phyloP scores from a whole-genome alignment of 371 early-diverging fungal genomes.

The Mucor circinelloides region DNA sequence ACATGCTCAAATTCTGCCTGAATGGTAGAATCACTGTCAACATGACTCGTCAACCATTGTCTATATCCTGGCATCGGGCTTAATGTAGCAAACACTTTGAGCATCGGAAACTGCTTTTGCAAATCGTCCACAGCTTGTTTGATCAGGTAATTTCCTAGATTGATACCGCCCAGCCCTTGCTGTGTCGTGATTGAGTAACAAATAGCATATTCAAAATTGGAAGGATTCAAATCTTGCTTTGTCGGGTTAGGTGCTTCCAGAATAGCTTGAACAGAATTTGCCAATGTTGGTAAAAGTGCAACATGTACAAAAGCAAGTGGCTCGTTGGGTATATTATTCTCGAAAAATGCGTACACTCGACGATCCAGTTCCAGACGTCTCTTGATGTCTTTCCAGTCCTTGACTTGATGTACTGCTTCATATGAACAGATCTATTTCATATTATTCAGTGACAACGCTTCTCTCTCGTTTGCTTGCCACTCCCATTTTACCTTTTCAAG shows the following conservation, averaged over 20 bases:
- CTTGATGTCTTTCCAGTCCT: conserved; percentile 76
- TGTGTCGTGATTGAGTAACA: conserved; percentile 92
- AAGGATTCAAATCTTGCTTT: conserved; percentile 1
- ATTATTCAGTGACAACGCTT: neutral
- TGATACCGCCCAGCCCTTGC: conserved; percentile 77
- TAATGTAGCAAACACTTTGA: conserved; percentile 80
- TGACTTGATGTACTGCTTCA: conserved; percentile 84
- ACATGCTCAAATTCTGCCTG: conserved; percentile 10
- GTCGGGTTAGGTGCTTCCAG: conserved; percentile 55
- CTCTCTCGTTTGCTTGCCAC: neutral
- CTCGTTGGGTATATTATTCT: conserved; percentile 68
- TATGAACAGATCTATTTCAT: conserved; percentile 64
- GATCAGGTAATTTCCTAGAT: conserved; percentile 85
- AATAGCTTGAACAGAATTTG: conserved; percentile 65
- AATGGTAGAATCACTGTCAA: neutral
- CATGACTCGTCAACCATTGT: conserved; percentile 63
- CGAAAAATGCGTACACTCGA: conserved; percentile 81
- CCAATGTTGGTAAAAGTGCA: conserved; percentile 62
- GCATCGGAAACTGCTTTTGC: conserved; percentile 60
- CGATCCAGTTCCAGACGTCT: conserved; percentile 77
- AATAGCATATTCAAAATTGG: conserved; percentile 65
- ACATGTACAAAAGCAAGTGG: conserved; percentile 87
- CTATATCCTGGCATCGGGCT: conserved; percentile 88
- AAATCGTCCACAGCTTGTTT: conserved; percentile 81
- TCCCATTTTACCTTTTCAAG: conserved; percentile 71